Evolutionary conservation across 140 eudicot species (phyloP).

Genomic region (Senecio squalidus): DNA sequence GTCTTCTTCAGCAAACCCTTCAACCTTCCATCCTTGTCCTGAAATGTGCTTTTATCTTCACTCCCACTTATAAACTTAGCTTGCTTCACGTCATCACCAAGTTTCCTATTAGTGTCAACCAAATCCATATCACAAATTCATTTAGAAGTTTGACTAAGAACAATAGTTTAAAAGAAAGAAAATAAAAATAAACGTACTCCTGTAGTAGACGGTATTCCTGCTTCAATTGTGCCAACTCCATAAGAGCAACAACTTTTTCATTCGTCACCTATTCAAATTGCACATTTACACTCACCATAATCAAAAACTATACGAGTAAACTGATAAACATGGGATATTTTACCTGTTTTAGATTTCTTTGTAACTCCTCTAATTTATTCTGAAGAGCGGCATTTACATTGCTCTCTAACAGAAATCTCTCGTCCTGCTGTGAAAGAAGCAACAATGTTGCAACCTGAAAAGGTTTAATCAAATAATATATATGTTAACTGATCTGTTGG

Average conservation of each 20-base stretch:
- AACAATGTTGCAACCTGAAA: constrained; percentile 73
- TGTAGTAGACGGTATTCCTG: constrained; percentile 50
- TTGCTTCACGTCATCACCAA: constrained; percentile 26
- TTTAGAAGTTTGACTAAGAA: background rate
- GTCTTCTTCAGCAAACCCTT: constrained; percentile 62
- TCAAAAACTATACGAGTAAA: constrained; percentile 10
- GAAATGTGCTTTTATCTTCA: constrained; percentile 38
- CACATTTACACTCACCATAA: background rate
- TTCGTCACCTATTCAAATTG: constrained; percentile 60
- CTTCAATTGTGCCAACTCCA: constrained; percentile 88
- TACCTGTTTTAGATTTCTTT: constrained; percentile 72
- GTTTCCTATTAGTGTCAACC: constrained; percentile 39
- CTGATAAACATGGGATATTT: background rate
- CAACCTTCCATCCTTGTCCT: constrained; percentile 64
- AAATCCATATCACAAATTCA: background rate
- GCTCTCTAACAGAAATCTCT: constrained; percentile 71
- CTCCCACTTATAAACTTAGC: constrained; percentile 29
- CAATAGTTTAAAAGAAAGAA: background rate
- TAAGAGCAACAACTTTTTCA: constrained; percentile 86
- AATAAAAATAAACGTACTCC: constrained; percentile 39
- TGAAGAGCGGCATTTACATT: constrained; percentile 71
- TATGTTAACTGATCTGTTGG: background rate
- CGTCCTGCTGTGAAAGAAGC: constrained; percentile 89
- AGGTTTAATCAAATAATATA: background rate
- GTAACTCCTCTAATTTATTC: constrained; percentile 69